Conservation (phyloP, 2,329 filamentous ascomycete species). For the Coleophoma cylindrospora region DNA sequence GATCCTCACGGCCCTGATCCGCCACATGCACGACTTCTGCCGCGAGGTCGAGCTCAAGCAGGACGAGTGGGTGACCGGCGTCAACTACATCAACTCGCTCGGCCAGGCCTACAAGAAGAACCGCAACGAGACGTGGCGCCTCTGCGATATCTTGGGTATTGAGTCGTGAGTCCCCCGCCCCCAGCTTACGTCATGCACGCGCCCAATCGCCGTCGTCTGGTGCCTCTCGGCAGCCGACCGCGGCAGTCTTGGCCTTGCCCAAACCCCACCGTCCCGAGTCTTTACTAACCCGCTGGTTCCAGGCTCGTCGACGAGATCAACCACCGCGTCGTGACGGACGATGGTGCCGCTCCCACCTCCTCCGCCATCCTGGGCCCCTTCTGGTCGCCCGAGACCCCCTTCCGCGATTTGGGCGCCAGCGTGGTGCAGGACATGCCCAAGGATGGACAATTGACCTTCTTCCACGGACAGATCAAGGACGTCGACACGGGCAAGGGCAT, state of each 20-base stretch:
- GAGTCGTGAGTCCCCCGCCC: slow-evolving; percentile 52
- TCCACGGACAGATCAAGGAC: slow-evolving; percentile 66
- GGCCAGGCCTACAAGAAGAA: slow-evolving; percentile 57
- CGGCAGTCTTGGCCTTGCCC: too few relatives aligned
- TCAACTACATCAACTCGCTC: slow-evolving; percentile 53
- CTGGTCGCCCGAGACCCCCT: slow-evolving; percentile 71
- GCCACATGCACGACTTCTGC: slow-evolving; percentile 54
- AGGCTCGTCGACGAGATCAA: slow-evolving; percentile 64
- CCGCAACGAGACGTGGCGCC: slow-evolving; percentile 59
- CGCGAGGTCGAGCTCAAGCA: slow-evolving; percentile 52
- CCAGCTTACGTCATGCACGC: too few relatives aligned
- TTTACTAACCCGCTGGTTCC: slow-evolving; percentile 1
- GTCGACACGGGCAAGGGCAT: slow-evolving; percentile 62
- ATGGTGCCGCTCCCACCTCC: slow-evolving; percentile 60
- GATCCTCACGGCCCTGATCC: slow-evolving; percentile 47
- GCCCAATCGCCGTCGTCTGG: too few relatives aligned
- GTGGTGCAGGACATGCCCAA: slow-evolving; percentile 60
- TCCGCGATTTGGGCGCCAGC: slow-evolving; percentile 59
- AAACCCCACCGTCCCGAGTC: not conserved
- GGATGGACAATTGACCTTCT: slow-evolving; percentile 54
- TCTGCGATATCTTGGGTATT: slow-evolving; percentile 58
- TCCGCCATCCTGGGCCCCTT: slow-evolving; percentile 74
- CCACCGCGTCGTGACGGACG: slow-evolving; percentile 58
- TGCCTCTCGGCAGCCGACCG: too few relatives aligned
- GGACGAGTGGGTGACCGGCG: slow-evolving; percentile 52